Percentiles rank a stretch among this genome's conserved stretches.
These are phyloP conservation scores for Tetrahymena borealis DNA, from an alignment of 73 alveolate genomes.

Conservation along the genomic window DNA sequence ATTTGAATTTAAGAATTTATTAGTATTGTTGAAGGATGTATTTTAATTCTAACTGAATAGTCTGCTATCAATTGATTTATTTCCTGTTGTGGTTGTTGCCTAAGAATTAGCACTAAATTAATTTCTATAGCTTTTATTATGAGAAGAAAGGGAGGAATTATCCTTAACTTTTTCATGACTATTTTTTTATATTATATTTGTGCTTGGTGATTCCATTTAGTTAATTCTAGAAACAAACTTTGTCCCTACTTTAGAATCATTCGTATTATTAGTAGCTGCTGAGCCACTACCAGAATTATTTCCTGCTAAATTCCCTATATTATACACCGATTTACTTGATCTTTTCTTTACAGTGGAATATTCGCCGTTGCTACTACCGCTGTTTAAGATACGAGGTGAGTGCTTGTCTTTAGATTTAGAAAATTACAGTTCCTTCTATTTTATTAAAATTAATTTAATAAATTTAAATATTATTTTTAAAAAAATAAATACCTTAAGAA, in stretches of 20 bases:
- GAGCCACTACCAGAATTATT: not conserved
- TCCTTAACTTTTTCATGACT: not conserved
- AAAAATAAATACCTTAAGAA: not conserved
- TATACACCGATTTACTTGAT: not conserved
- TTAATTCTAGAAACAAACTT: not conserved
- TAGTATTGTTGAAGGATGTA: not conserved
- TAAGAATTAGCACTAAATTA: not conserved
- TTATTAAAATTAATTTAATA: not conserved
- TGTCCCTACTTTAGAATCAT: not conserved
- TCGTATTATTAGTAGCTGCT: not conserved
- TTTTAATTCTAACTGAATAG: not conserved
- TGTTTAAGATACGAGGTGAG: not conserved
- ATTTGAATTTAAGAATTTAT: not conserved
- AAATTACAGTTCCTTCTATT: not conserved
- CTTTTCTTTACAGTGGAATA: not conserved
- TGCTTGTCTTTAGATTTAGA: not conserved
- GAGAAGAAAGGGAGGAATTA: not conserved
- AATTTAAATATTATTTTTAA: not conserved
- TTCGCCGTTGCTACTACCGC: not conserved
- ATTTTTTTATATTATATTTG: not conserved
- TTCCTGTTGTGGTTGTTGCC: not conserved
- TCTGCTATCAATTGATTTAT: not conserved
- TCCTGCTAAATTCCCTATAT: not conserved
- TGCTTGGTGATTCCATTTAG: not conserved
- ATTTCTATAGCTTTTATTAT: not conserved